Percentiles rank a stretch among this genome's conserved stretches.
These are phyloP conservation scores for Arctium minus DNA, from an alignment of 129 eudicot genomes.

Conservation along the genomic window DNA sequence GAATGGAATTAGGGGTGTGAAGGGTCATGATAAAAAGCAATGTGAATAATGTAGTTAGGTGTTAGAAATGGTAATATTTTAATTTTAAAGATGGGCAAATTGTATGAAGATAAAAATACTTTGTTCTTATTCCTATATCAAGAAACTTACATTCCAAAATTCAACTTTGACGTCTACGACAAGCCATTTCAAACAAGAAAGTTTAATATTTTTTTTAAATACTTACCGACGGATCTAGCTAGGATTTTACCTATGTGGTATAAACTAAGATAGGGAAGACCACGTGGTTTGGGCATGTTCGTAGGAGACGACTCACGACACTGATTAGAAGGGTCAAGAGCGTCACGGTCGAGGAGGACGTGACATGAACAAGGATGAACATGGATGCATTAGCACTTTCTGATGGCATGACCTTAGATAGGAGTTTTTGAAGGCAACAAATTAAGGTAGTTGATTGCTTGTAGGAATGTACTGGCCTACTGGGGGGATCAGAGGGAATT, in stretches of 20 bases:
- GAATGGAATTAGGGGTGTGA: neutral
- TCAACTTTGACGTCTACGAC: too few species aligned
- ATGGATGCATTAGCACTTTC: too few species aligned
- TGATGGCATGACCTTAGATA: too few species aligned
- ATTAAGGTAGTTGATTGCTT: too few species aligned
- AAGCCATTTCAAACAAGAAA: neutral
- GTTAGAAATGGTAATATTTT: neutral
- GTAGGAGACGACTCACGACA: too few species aligned
- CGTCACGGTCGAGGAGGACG: neutral
- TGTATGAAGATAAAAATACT: neutral
- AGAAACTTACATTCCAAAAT: too few species aligned
- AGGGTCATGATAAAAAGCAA: neutral
- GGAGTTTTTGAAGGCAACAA: too few species aligned
- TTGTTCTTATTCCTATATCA: neutral
- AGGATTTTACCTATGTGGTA: neutral
- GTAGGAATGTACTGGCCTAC: too few species aligned
- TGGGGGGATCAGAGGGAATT: too few species aligned
- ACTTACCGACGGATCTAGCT: neutral
- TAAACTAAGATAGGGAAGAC: neutral
- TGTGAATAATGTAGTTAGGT: conserved; percentile 9
- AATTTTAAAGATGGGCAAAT: neutral
- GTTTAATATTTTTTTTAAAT: neutral
- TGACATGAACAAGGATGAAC: neutral
- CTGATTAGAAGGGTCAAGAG: too few species aligned
- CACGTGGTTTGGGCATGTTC: neutral